Percentiles rank a stretch among this genome's conserved stretches.
phyloP scores from a whole-genome alignment of 768 basidiomycete genomes.

The Cystobasidium tubakii region DNA sequence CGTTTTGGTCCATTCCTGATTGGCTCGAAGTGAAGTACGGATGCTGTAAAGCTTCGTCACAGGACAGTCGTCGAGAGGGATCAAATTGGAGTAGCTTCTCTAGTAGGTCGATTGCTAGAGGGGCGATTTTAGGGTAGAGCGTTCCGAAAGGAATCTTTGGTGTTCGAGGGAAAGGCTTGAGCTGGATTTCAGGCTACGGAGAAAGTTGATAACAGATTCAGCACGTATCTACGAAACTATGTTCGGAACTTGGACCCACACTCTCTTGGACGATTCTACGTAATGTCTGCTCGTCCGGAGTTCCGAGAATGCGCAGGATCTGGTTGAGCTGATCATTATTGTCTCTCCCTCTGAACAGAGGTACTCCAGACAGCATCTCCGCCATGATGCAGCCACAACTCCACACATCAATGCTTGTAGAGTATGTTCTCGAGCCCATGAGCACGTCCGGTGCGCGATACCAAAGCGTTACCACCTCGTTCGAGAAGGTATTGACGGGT shows the following conservation, averaged over 20 bases:
- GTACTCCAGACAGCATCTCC: conserved; percentile 97
- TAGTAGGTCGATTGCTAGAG: conserved; percentile 85
- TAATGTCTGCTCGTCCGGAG: conserved; percentile 79
- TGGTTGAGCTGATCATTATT: conserved; percentile 96
- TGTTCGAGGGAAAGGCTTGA: conserved; percentile 81
- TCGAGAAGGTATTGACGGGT: conserved; percentile 97
- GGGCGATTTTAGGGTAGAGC: conserved; percentile 75
- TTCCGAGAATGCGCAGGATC: conserved; percentile 95
- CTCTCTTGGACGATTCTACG: conserved; percentile 84
- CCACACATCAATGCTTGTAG: conserved; percentile 98
- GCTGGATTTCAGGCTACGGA: conserved; percentile 67
- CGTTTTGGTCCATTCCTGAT: not conserved
- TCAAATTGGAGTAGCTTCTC: conserved; percentile 95
- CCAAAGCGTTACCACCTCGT: conserved; percentile 99
- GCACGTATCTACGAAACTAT: no score
- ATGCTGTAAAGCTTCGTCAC: conserved; percentile 82
- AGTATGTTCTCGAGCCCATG: conserved; percentile 92
- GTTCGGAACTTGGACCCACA: conserved; percentile 20
- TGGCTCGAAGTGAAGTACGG: conserved; percentile 63
- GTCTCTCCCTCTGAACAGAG: conserved; percentile 91
- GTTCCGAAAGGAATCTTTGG: conserved; percentile 74
- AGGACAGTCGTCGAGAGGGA: conserved; percentile 81
- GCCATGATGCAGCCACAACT: conserved; percentile 98
- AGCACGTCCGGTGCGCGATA: conserved; percentile 97
- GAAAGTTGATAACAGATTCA: conserved; percentile 23